phyloP scores from a whole-genome alignment of 352 stramenopile species.

The Aphanomyces invadans region DNA sequence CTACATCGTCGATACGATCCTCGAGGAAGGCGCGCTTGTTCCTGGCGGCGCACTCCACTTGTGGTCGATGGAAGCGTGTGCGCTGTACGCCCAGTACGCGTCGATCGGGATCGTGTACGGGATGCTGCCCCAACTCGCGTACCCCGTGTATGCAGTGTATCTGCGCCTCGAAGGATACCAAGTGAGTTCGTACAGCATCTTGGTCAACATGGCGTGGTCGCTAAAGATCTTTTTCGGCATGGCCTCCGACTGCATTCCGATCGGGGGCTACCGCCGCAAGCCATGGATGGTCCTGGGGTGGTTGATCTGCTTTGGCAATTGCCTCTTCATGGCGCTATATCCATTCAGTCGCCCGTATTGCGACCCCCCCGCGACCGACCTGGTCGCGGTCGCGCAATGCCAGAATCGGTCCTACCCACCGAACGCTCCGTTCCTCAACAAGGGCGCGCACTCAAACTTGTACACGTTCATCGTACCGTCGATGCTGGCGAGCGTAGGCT shows the following conservation, averaged over 20 bases:
- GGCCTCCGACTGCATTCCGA: slow-evolving; percentile 43
- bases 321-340: slow-evolving; percentile 41
- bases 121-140: slow-evolving; percentile 37
- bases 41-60: slow-evolving; percentile 35
- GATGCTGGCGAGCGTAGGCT: slow-evolving; percentile 36
- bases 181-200: slow-evolving; percentile 32
- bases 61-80: slow-evolving; percentile 32
- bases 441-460: background rate
- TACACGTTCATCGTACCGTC: slow-evolving; percentile 34
- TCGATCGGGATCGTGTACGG: slow-evolving; percentile 41
- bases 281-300: slow-evolving; percentile 51
- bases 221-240: slow-evolving; percentile 65
- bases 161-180: slow-evolving; percentile 33
- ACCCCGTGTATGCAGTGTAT: slow-evolving; percentile 43
- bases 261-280: slow-evolving; percentile 43
- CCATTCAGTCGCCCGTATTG: slow-evolving; percentile 48
- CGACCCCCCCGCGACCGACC: background rate
- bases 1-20: background rate
- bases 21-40: slow-evolving; percentile 36
- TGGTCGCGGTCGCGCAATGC: background rate
- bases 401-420: background rate
- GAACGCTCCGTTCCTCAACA: background rate
- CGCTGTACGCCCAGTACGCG: slow-evolving; percentile 30
- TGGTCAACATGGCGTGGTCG: slow-evolving; percentile 53
- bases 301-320: slow-evolving; percentile 35